Evolutionary conservation across 2,329 filamentous ascomycete species (phyloP).

Genomic region (Nannizziopsis arthrosporioides): DNA sequence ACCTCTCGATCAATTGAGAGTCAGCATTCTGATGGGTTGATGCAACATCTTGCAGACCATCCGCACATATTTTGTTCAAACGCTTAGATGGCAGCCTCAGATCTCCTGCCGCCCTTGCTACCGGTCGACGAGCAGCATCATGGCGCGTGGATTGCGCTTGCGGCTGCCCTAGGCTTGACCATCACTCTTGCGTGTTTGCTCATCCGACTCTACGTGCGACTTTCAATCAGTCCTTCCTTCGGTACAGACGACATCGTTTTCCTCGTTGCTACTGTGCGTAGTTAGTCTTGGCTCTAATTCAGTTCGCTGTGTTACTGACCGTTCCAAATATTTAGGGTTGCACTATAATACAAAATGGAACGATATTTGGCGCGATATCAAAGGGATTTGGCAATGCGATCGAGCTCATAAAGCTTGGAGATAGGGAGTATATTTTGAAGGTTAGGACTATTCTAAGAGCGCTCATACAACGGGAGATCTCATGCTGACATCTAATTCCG

Average conservation of each 20-base stretch:
- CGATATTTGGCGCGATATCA: conserved; percentile 23
- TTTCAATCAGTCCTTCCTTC: conserved; percentile 23
- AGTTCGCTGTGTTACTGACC: not conserved
- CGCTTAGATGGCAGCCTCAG: conserved; percentile 9
- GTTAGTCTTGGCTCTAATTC: not conserved
- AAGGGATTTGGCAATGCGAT: conserved; percentile 27
- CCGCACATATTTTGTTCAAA: not conserved
- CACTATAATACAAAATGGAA: conserved; percentile 23
- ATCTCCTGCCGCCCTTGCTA: conserved; percentile 27
- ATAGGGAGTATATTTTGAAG: conserved; percentile 20
- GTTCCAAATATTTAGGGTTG: conserved; percentile 17
- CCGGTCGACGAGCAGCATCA: conserved; percentile 31
- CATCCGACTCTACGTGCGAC: conserved; percentile 30
- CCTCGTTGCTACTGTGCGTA: conserved; percentile 23
- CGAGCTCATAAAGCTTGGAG: conserved; percentile 17
- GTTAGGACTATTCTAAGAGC: conserved; percentile 9
- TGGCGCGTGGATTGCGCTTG: conserved; percentile 31
- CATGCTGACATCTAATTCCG: not conserved
- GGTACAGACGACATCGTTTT: conserved; percentile 27
- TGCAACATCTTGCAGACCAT: not conserved
- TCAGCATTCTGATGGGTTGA: not conserved
- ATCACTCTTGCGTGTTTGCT: conserved; percentile 27
- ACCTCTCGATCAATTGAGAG: not conserved
- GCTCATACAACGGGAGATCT: not conserved
- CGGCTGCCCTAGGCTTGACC: conserved; percentile 27